These are phyloP conservation scores for Diddensiella transvaalensis DNA, from an alignment of 805 yeast genomes.

Conservation along the genomic window DNA sequence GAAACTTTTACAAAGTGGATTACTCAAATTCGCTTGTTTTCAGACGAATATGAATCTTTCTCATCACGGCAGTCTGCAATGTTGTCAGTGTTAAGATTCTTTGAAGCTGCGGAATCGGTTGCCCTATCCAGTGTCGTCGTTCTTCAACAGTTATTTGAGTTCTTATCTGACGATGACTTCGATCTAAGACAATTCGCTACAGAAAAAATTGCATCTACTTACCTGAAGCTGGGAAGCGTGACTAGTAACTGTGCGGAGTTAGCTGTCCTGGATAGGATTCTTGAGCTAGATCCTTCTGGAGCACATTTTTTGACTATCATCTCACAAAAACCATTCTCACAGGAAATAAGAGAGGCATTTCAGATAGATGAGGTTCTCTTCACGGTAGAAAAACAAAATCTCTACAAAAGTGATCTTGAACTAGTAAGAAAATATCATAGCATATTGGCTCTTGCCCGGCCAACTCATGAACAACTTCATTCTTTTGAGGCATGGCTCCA, in stretches of 20 bases:
- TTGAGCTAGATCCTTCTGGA: background rate
- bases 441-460: background rate
- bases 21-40: slow-evolving; percentile 27
- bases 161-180: slow-evolving; percentile 59
- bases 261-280: slow-evolving; percentile 11
- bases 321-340: background rate
- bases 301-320: background rate
- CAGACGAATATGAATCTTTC: slow-evolving; percentile 44
- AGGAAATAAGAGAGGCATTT: slow-evolving; percentile 25
- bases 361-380: slow-evolving; percentile 45
- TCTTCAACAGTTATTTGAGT: slow-evolving; percentile 19
- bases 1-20: slow-evolving; percentile 30
- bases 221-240: slow-evolving; percentile 27
- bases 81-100: slow-evolving; percentile 39
- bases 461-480: background rate
- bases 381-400: slow-evolving; percentile 63
- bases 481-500: slow-evolving; percentile 7
- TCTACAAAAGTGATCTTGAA: slow-evolving; percentile 52
- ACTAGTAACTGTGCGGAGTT: slow-evolving; percentile 38
- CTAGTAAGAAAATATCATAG: slow-evolving; percentile 16
- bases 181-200: slow-evolving; percentile 48
- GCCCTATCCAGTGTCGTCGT: slow-evolving; percentile 4
- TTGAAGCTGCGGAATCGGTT: slow-evolving; percentile 12
- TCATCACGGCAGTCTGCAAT: slow-evolving; percentile 46
- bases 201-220: slow-evolving; percentile 38